Conservation (phyloP, 345 rosid species). For the Heritiera fomes region DNA sequence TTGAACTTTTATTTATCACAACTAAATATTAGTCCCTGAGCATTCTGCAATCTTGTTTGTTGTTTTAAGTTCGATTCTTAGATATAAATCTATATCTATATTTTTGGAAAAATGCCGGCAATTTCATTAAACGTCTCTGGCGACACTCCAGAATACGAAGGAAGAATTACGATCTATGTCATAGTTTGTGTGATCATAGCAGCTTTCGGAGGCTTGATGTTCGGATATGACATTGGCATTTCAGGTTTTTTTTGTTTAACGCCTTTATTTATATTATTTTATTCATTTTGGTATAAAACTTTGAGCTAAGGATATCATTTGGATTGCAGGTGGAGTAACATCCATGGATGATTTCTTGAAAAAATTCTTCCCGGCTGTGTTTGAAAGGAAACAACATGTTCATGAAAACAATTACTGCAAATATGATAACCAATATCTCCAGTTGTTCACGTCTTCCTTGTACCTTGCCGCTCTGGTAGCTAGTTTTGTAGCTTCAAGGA, state of each 20-base stretch:
- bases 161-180: constrained; percentile 37
- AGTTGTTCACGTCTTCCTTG: constrained; percentile 71
- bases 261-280: neutral
- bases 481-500: constrained; percentile 56
- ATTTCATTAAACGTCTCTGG: constrained; percentile 6
- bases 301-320: neutral
- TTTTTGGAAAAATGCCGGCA: constrained; percentile 32
- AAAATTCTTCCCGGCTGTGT: constrained; percentile 60
- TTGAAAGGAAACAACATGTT: constrained; percentile 51
- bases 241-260: constrained; percentile 16
- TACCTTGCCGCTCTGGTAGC: constrained; percentile 72
- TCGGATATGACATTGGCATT: constrained; percentile 47
- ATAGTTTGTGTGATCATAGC: constrained; percentile 25
- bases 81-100: too few relatives aligned
- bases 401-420: constrained; percentile 78
- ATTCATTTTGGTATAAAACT: too few relatives aligned
- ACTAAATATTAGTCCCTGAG: too few relatives aligned
- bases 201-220: constrained; percentile 40
- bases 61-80: too few relatives aligned
- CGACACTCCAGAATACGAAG: constrained; percentile 45
- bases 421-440: constrained; percentile 54
- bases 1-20: too few relatives aligned
- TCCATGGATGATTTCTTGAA: constrained; percentile 77
- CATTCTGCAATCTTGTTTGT: too few relatives aligned
- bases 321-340: constrained; percentile 62